A percentile compares a stretch with the other conserved stretches of the same genome.
phyloP scores from a whole-genome alignment of 805 yeast genomes.

The Schwanniomyces vanrijiae region DNA sequence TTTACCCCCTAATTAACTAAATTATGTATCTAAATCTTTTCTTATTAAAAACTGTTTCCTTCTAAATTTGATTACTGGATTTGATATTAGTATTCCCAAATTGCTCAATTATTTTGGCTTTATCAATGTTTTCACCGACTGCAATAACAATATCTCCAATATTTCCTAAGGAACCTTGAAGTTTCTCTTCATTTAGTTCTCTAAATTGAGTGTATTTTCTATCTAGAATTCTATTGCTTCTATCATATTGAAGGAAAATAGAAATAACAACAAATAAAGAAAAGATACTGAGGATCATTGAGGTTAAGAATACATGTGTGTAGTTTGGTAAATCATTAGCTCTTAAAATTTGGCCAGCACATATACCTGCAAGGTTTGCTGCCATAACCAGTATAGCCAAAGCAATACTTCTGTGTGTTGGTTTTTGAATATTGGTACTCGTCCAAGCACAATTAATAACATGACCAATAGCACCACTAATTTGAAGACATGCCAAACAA shows the following conservation, averaged over 20 bases:
- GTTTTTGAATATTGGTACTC: conserved; percentile 10
- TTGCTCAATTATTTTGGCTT: not conserved
- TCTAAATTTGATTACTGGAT: not conserved
- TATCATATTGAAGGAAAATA: not conserved
- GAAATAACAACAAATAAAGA: not conserved
- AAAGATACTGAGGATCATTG: conserved; percentile 3
- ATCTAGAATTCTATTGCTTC: not conserved
- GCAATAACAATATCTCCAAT: not conserved
- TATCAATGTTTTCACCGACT: not conserved
- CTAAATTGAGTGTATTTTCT: not conserved
- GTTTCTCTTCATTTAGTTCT: not conserved
- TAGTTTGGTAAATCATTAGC: conserved; percentile 12
- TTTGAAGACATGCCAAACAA: not conserved
- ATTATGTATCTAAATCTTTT: not conserved
- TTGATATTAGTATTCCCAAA: not conserved
- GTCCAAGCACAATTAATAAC: conserved; percentile 13
- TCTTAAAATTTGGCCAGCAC: conserved; percentile 15
- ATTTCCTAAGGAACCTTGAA: not conserved
- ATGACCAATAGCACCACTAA: conserved; percentile 5
- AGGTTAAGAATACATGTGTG: conserved; percentile 9
- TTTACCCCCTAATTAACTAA: not conserved
- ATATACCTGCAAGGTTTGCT: conserved; percentile 15
- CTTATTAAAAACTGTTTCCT: not conserved
- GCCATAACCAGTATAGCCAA: conserved; percentile 14
- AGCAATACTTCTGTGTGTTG: conserved; percentile 11